These are phyloP conservation scores for Apophysomyces trapeziformis DNA, from an alignment of 371 early-diverging fungal species.

Conservation along the genomic window DNA sequence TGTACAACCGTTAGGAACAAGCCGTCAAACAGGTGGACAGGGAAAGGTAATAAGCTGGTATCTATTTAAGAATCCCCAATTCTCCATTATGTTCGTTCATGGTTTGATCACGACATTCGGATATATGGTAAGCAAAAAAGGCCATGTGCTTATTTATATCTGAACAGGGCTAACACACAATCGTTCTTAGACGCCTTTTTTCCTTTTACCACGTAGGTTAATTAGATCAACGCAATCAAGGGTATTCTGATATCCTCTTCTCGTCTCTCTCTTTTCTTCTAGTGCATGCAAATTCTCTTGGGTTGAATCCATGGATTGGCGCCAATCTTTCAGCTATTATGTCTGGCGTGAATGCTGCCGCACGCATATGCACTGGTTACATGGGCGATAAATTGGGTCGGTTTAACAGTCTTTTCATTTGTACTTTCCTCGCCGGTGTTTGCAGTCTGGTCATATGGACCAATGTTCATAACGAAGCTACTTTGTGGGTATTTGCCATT, in stretches of 20 bases:
- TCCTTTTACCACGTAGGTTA: conserved; percentile 32
- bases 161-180: not conserved
- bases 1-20: conserved; percentile 26
- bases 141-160: not conserved
- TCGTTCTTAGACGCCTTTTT: conserved; percentile 29
- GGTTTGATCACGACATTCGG: conserved; percentile 36
- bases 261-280: not conserved
- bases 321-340: conserved; percentile 52
- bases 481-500: conserved; percentile 45
- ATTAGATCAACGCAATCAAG: too few relatives aligned
- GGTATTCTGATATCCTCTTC: not conserved
- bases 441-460: conserved; percentile 42
- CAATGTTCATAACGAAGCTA: conserved; percentile 43
- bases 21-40: conserved; percentile 42
- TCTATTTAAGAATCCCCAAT: conserved; percentile 30
- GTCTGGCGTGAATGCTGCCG: conserved; percentile 52
- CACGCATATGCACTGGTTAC: conserved; percentile 49
- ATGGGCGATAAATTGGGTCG: conserved; percentile 61
- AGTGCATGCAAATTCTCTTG: conserved; percentile 41
- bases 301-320: conserved; percentile 38
- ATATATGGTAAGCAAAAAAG: conserved; percentile 24
- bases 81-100: conserved; percentile 32
- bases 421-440: conserved; percentile 52
- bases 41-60: conserved; percentile 45
- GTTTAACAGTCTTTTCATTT: conserved; percentile 55